These are phyloP conservation scores for Suillus clintonianus DNA, from an alignment of 768 basidiomycete genomes.

Conservation along the genomic window DNA sequence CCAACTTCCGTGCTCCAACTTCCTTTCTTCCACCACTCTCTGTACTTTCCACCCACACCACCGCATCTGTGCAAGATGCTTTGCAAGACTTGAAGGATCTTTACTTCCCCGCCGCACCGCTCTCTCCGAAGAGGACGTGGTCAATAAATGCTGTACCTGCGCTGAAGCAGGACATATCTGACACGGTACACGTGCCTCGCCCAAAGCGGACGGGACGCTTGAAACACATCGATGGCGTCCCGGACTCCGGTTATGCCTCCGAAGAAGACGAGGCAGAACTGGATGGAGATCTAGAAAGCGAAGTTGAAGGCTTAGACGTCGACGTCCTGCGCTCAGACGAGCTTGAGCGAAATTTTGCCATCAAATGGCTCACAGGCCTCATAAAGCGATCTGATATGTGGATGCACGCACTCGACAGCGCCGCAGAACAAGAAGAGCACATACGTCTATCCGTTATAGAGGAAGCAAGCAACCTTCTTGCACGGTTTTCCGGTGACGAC, in stretches of 20 bases:
- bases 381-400: constrained; percentile 61
- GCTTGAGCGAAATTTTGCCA: constrained; percentile 66
- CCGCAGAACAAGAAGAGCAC: constrained; percentile 38
- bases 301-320: constrained; percentile 31
- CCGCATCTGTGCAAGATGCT: constrained; percentile 39
- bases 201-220: constrained; percentile 19
- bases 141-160: constrained; percentile 9
- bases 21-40: constrained; percentile 59
- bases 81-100: constrained; percentile 48
- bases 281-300: constrained; percentile 16
- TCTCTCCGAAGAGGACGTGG: constrained; percentile 15
- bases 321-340: constrained; percentile 60
- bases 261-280: constrained; percentile 61
- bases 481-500: constrained; percentile 46
- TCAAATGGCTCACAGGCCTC: constrained; percentile 76
- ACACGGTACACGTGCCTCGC: constrained; percentile 23
- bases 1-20: constrained; percentile 40
- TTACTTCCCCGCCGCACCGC: constrained; percentile 47
- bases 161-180: constrained; percentile 19
- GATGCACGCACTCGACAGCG: constrained; percentile 24
- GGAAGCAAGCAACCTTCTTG: constrained; percentile 58
- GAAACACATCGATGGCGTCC: constrained; percentile 46
- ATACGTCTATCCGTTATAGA: constrained; percentile 50
- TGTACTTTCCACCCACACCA: constrained; percentile 37
- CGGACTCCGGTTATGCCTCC: constrained; percentile 81